Conservation (phyloP, 306 rosid species). For the Cotoneaster glaucophyllus region DNA sequence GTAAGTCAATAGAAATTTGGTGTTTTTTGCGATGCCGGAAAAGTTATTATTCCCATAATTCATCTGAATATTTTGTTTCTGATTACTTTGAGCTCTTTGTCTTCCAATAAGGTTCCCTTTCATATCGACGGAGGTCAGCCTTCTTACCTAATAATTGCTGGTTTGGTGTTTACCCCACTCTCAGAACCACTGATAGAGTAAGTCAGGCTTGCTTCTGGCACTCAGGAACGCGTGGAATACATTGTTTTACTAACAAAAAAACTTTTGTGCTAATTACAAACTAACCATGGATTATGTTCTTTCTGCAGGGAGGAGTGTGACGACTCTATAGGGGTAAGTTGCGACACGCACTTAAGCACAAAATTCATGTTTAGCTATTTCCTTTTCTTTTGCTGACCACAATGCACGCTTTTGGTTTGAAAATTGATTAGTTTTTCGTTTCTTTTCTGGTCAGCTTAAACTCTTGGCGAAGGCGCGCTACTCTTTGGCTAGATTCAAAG, state of each 20-base stretch:
- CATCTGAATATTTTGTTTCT: conserved; percentile 12
- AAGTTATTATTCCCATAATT: neutral
- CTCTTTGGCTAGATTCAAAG: conserved; percentile 78
- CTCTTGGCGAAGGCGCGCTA: conserved; percentile 87
- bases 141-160: conserved; percentile 86
- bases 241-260: neutral
- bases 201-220: conserved; percentile 19
- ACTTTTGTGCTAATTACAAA: neutral
- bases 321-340: conserved; percentile 81
- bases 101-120: conserved; percentile 61
- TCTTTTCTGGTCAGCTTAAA: conserved; percentile 51
- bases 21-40: neutral
- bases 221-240: neutral
- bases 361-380: conserved; percentile 6
- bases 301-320: conserved; percentile 84
- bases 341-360: conserved; percentile 6
- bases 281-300: conserved; percentile 6
- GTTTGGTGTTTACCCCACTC: conserved; percentile 96
- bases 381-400: neutral
- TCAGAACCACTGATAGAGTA: conserved; percentile 96
- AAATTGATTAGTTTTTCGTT: neutral
- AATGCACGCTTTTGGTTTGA: neutral
- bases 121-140: conserved; percentile 85
- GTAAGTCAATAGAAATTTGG: conserved; percentile 33
- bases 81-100: conserved; percentile 12